phyloP scores from a whole-genome alignment of 116 monocot species.

The Iris pallida region DNA sequence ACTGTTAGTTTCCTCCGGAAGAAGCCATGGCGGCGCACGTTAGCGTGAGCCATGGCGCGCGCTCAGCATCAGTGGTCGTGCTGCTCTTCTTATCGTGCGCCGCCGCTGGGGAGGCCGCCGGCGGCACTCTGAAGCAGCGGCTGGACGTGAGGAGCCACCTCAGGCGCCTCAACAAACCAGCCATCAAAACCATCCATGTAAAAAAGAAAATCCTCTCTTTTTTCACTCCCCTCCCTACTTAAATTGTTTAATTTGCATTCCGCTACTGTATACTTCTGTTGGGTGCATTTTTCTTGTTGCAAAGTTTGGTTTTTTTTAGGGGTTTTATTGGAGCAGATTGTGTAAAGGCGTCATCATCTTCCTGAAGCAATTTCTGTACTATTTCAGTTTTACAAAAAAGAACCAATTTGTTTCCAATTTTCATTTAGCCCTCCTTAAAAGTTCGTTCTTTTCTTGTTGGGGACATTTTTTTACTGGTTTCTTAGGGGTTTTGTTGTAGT shows the following conservation, averaged over 20 bases:
- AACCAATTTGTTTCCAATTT: background rate
- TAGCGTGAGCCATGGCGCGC: background rate
- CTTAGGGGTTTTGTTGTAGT: too few species aligned
- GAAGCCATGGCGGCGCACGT: constrained; percentile 1
- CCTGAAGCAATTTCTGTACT: background rate
- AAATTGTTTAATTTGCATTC: background rate
- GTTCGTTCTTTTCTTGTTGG: too few species aligned
- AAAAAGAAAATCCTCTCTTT: background rate
- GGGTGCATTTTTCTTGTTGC: background rate
- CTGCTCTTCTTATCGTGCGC: background rate
- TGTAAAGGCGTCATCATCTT: background rate
- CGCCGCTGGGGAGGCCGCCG: background rate
- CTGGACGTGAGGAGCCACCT: constrained; percentile 6
- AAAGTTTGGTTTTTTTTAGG: too few species aligned
- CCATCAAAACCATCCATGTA: constrained; percentile 2
- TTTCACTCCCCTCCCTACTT: background rate
- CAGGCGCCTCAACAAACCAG: constrained; percentile 10
- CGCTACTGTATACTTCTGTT: background rate
- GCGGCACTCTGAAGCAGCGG: background rate
- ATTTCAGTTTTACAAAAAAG: background rate
- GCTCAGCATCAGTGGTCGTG: background rate
- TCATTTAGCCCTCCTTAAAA: too few species aligned
- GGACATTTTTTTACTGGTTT: too few species aligned
- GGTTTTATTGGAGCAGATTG: background rate
- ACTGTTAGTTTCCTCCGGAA: too few species aligned